Evolutionary conservation across 768 basidiomycete genomes (phyloP), one percentile per base, ranked within the genome.

Genomic region (Kwoniella dendrophila): DNA sequence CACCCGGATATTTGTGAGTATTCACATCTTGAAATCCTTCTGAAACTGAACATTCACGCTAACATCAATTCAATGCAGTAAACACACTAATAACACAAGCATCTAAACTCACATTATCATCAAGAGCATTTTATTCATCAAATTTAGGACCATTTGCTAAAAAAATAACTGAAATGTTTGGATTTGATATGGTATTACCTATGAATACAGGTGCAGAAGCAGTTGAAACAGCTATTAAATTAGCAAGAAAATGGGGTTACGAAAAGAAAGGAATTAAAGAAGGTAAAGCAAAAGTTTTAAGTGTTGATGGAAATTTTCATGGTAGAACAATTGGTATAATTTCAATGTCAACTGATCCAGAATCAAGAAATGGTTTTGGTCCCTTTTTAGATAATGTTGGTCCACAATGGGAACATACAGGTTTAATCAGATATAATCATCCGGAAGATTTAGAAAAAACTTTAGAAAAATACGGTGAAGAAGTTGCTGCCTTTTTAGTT

Each of bases 151-250:
- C 82, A n/a, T 99, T 93, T 78, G 92, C 93, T 0, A 84, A 90
- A 81, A 85, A 86, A 78, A 83, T 97, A 62, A 91, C 89, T 1
- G 81, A 85, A 61, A 85, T 90, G 81, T 92, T 95, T 74, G 88
- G 88, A 12, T 97, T 90, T 78, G 94, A 95, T 65, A 93, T 92
- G 87, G 92, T 96, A 1, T 83, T 98, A 8, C 94, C 95, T 24
- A 96, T 98, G 93, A 99, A 99, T 83, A 98, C 95, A 0, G 95
- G 95, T 47, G 93, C 93, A 0, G 96, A 99, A 75, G 96, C 96
- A 7, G 96, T 98, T 56, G 96, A 99, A 82, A 96, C 94, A 0
- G 86, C 88, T n/a, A 80, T 99, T 77, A 99, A 99, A 83, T 84
- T 98, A 18, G 88, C 96, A 0, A 82, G 96, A 69, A 97, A 97